phyloP scores from a whole-genome alignment of 768 basidiomycete genomes.

The Kwoniella newhampshirensis region DNA sequence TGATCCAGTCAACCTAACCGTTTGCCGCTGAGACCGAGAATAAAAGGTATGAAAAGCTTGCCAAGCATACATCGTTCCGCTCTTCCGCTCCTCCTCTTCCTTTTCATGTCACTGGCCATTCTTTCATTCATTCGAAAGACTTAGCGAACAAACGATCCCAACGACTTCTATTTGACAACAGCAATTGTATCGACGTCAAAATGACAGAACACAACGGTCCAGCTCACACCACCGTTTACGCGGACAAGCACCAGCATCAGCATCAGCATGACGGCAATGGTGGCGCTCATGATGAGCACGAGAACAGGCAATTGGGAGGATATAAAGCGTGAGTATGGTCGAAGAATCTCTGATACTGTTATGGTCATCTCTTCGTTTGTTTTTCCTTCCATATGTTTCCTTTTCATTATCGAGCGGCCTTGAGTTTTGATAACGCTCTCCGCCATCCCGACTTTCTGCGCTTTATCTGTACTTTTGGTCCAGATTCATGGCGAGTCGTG shows the following conservation, averaged over 20 bases:
- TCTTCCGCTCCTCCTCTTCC: constrained; percentile 3
- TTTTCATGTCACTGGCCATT: neutral
- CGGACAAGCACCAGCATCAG: neutral
- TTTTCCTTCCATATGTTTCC: too few species aligned
- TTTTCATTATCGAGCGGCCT: too few species aligned
- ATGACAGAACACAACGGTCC: neutral
- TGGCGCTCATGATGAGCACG: constrained; percentile 8
- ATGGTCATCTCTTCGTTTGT: too few species aligned
- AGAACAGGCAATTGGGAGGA: constrained; percentile 22
- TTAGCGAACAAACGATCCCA: too few species aligned
- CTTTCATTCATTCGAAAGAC: neutral
- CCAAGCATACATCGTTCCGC: neutral
- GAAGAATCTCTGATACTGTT: too few species aligned
- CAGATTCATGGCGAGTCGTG: neutral
- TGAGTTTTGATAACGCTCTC: too few species aligned
- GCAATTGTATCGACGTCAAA: too few species aligned
- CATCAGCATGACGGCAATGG: neutral
- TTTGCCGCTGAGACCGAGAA: too few species aligned
- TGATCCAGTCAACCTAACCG: constrained; percentile 7
- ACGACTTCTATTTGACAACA: too few species aligned
- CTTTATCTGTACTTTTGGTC: too few species aligned
- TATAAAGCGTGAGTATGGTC: constrained; percentile 27
- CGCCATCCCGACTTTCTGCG: neutral
- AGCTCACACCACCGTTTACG: neutral
- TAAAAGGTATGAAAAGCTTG: neutral